phyloP scores from a whole-genome alignment of 768 basidiomycete species.

The Crassisporium funariophilum region DNA sequence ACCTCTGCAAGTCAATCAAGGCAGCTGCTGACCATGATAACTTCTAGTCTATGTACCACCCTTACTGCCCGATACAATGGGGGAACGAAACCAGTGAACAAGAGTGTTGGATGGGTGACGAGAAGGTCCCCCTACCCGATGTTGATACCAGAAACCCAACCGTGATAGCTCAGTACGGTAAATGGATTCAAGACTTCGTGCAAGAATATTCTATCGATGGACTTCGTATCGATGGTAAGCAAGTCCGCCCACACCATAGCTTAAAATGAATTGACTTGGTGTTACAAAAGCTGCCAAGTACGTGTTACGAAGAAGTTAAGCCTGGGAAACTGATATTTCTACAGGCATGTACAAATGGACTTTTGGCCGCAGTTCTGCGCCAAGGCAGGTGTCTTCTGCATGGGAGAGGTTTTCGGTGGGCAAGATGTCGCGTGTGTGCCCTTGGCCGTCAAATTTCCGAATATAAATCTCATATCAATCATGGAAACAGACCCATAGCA shows the following conservation, averaged over 20 bases:
- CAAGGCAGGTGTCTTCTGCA: conserved; percentile 82
- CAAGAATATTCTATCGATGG: conserved; percentile 78
- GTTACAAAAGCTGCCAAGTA: conserved; percentile 44
- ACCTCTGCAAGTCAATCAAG: background rate
- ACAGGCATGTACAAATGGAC: conserved; percentile 66
- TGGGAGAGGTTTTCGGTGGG: conserved; percentile 77
- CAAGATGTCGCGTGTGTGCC: conserved; percentile 48
- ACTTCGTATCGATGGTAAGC: conserved; percentile 76
- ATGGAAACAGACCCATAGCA: conserved; percentile 43
- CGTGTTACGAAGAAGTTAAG: conserved; percentile 8
- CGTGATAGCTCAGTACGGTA: conserved; percentile 62
- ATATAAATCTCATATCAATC: conserved; percentile 32
- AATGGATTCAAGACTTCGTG: conserved; percentile 72
- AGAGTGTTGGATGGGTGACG: conserved; percentile 84
- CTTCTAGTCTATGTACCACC: conserved; percentile 66
- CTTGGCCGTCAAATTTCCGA: background rate
- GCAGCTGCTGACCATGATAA: conserved; percentile 10
- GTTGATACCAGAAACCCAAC: conserved; percentile 70
- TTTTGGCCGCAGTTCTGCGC: conserved; percentile 80
- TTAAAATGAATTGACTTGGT: conserved; percentile 35
- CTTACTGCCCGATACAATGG: conserved; percentile 77
- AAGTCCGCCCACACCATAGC: background rate
- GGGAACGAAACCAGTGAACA: conserved; percentile 70
- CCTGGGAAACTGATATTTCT: conserved; percentile 18
- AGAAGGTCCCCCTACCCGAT: conserved; percentile 73